These are phyloP conservation scores for Ramalina intermedia DNA, from an alignment of 495 filamentous ascomycete genomes.

Conservation along the genomic window DNA sequence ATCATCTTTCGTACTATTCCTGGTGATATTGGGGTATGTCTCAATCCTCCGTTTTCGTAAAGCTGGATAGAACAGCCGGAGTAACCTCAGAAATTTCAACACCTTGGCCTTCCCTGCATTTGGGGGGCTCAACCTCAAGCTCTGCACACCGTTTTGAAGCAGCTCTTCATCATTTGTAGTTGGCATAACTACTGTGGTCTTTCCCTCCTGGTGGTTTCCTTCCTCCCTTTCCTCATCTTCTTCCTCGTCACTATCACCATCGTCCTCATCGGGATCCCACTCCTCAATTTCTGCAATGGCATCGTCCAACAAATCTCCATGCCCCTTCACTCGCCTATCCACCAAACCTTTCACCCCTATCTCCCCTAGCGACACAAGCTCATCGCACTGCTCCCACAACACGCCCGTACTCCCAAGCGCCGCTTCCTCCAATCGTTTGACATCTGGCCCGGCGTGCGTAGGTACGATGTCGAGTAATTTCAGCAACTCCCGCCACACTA, in stretches of 20 bases:
- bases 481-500: slow-evolving; percentile 26
- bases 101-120: slow-evolving; percentile 2
- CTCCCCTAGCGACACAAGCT: slow-evolving; percentile 41
- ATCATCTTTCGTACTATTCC: not conserved
- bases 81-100: slow-evolving; percentile 3
- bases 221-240: slow-evolving; percentile 25
- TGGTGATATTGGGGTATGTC: slow-evolving; percentile 10
- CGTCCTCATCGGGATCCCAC: slow-evolving; percentile 53
- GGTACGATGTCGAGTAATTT: slow-evolving; percentile 18
- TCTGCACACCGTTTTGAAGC: not conserved
- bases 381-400: slow-evolving; percentile 56
- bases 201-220: slow-evolving; percentile 14
- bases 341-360: slow-evolving; percentile 51
- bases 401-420: slow-evolving; percentile 25
- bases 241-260: slow-evolving; percentile 33
- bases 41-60: slow-evolving; percentile 13
- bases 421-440: slow-evolving; percentile 14
- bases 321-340: slow-evolving; percentile 46
- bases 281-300: slow-evolving; percentile 71
- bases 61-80: slow-evolving; percentile 13
- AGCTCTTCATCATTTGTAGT: slow-evolving; percentile 11
- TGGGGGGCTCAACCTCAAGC: slow-evolving; percentile 1
- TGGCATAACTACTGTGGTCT: not conserved
- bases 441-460: slow-evolving; percentile 6
- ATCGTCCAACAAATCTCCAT: slow-evolving; percentile 59